Percentiles rank a stretch among this genome's conserved stretches.
These are phyloP conservation scores for Acacia concinna DNA, from an alignment of 331 rosid genomes.

Conservation along the genomic window DNA sequence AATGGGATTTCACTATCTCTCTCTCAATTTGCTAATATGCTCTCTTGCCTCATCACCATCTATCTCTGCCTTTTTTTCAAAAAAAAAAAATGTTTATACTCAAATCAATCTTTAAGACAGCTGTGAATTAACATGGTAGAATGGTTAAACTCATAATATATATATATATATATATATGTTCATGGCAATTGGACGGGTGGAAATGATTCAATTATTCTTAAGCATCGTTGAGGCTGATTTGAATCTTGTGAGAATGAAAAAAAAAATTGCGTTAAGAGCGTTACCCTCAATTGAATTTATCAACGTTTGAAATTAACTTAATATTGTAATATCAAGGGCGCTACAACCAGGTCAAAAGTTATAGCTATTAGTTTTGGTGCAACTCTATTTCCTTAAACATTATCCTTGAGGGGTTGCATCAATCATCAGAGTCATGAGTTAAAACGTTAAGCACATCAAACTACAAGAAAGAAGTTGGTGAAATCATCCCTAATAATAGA, in stretches of 20 bases:
- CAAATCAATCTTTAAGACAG: background rate
- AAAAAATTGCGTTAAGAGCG: no score
- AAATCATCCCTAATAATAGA: no score
- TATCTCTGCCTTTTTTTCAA: background rate
- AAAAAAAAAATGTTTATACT: no score
- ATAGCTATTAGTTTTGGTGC: no score
- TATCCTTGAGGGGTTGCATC: no score
- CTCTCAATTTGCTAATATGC: slow-evolving; percentile 34
- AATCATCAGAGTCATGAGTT: background rate
- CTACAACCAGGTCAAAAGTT: no score
- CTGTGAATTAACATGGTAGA: no score
- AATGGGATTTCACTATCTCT: slow-evolving; percentile 31
- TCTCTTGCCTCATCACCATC: slow-evolving; percentile 53
- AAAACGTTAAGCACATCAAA: background rate
- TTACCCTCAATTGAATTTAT: no score
- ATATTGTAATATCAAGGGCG: no score
- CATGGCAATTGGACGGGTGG: background rate
- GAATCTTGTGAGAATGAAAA: no score
- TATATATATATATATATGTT: no score
- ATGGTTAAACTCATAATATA: background rate
- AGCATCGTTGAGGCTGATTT: background rate
- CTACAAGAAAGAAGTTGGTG: background rate
- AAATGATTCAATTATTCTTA: background rate
- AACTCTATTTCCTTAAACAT: no score
- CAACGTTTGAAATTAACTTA: background rate